phyloP scores from a whole-genome alignment of 1,139 yeast species.

The Geotrichum bryndzae region DNA sequence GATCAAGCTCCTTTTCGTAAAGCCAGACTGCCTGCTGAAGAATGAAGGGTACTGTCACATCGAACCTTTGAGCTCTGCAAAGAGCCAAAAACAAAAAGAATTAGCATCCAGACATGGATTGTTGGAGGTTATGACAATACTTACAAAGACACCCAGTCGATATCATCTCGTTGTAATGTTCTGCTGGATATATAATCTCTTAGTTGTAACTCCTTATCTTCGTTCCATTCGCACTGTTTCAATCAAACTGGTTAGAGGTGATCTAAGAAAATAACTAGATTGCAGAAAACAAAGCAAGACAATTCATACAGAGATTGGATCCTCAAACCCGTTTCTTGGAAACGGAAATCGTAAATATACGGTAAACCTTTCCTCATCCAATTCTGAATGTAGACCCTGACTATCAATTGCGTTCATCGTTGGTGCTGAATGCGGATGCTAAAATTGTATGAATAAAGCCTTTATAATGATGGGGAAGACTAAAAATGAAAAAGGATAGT shows the following conservation, averaged over 20 bases:
- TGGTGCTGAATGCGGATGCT: background rate
- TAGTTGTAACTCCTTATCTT: conserved; percentile 38
- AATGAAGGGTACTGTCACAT: conserved; percentile 39
- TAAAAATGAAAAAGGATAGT: background rate
- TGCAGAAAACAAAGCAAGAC: background rate
- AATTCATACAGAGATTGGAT: conserved; percentile 37
- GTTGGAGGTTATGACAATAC: background rate
- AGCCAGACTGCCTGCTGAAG: conserved; percentile 46
- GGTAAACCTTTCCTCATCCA: conserved; percentile 20
- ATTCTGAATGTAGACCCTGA: conserved; percentile 6
- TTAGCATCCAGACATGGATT: background rate
- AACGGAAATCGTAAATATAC: conserved; percentile 39
- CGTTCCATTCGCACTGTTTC: conserved; percentile 37
- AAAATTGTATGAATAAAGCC: background rate
- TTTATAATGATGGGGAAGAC: background rate
- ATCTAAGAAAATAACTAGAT: background rate
- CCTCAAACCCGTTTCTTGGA: conserved; percentile 39
- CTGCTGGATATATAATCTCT: conserved; percentile 40
- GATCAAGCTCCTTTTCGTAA: conserved; percentile 42
- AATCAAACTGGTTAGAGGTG: background rate
- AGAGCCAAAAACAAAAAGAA: background rate
- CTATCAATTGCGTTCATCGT: conserved; percentile 3
- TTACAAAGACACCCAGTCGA: conserved; percentile 34
- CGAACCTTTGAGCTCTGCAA: conserved; percentile 31
- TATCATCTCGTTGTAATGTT: conserved; percentile 33